Conservation (phyloP, 768 basidiomycete species). For the Tubosaeta sp. region DNA sequence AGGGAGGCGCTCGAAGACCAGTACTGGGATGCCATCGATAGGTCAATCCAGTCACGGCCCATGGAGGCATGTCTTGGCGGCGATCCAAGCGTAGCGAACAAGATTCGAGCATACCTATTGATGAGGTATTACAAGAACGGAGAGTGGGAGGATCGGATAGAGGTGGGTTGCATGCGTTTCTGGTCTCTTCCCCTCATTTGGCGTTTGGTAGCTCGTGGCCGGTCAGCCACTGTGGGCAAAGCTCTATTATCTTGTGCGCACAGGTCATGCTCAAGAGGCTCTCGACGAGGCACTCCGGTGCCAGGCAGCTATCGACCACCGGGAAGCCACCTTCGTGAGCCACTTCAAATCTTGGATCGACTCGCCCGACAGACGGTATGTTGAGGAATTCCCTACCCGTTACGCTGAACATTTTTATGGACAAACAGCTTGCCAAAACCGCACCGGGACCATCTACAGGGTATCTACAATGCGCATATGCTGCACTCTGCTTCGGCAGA, state of each 20-base stretch:
- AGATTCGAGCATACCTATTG: conserved; percentile 81
- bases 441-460: conserved; percentile 76
- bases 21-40: conserved; percentile 79
- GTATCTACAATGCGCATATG: conserved; percentile 83
- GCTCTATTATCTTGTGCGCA: conserved; percentile 86
- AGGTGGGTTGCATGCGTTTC: conserved; percentile 47
- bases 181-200: background rate
- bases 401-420: conserved; percentile 1
- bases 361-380: conserved; percentile 71
- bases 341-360: conserved; percentile 84
- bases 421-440: conserved; percentile 57
- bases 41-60: conserved; percentile 75
- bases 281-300: conserved; percentile 67
- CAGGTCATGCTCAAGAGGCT: conserved; percentile 79
- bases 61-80: conserved; percentile 87
- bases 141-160: conserved; percentile 81
- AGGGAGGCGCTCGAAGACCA: conserved; percentile 84
- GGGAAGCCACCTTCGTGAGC: conserved; percentile 78
- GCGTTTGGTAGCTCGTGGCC: conserved; percentile 60
- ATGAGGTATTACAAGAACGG: conserved; percentile 79
- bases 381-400: background rate
- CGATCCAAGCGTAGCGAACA: conserved; percentile 85
- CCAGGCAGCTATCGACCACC: conserved; percentile 67
- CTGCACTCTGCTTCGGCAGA: conserved; percentile 83
- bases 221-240: conserved; percentile 92